phyloP scores from a whole-genome alignment of 176 grass and related monocot genomes.

The Panicum miliaceum region DNA sequence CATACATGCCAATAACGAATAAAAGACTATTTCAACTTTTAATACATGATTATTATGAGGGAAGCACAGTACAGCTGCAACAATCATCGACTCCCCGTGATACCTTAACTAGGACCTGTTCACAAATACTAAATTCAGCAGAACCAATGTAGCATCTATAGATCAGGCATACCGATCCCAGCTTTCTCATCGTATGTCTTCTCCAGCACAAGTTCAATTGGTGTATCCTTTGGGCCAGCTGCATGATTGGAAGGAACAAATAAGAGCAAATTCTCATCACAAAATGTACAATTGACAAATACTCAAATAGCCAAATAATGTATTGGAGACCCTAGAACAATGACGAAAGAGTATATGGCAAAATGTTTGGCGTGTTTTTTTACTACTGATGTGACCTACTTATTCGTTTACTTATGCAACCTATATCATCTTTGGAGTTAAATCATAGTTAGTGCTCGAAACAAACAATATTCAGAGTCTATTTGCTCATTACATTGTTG shows the following conservation, averaged over 20 bases:
- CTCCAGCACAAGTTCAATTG: constrained; percentile 76
- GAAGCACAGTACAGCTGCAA: background rate
- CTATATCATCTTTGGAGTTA: background rate
- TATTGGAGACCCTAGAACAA: background rate
- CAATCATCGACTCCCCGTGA: background rate
- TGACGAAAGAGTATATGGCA: background rate
- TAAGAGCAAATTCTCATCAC: background rate
- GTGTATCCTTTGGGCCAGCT: constrained; percentile 87
- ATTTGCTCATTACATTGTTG: background rate
- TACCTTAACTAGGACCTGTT: background rate
- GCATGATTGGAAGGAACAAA: constrained; percentile 17
- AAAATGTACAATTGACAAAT: background rate
- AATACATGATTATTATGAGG: constrained; percentile 27
- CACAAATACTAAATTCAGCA: background rate
- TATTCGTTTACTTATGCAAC: background rate
- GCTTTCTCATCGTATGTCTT: constrained; percentile 91
- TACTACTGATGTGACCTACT: no score
- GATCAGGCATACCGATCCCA: constrained; percentile 96
- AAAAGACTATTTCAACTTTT: background rate
- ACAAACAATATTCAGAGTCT: background rate
- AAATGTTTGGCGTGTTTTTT: background rate
- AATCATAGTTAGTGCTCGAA: background rate
- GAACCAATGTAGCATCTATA: constrained; percentile 37
- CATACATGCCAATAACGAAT: background rate
- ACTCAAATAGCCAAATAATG: background rate